These are phyloP conservation scores for Comarum palustre DNA, from an alignment of 306 rosid species.

Conservation along the genomic window DNA sequence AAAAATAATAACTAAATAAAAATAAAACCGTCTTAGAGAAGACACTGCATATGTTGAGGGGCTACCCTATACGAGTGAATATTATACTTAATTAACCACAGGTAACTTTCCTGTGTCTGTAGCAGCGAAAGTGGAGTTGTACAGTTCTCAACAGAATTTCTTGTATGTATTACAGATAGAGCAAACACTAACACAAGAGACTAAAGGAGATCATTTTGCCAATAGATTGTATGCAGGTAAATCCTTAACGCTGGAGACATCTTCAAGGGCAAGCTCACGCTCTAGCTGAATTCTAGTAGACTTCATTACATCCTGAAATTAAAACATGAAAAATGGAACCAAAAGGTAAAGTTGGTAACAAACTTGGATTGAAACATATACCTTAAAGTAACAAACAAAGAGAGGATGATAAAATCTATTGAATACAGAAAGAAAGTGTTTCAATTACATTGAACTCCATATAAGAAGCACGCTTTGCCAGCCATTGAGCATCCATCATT, in stretches of 20 bases:
- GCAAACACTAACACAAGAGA: not conserved
- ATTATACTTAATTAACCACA: not conserved
- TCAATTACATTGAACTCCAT: constrained; percentile 84
- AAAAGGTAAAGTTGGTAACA: not conserved
- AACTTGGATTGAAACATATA: not conserved
- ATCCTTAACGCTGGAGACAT: constrained; percentile 61
- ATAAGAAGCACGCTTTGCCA: constrained; percentile 83
- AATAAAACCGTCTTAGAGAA: not conserved
- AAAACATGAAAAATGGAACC: not conserved
- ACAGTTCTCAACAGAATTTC: not conserved
- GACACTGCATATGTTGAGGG: not conserved
- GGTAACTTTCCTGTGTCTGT: not conserved
- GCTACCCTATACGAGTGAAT: not conserved
- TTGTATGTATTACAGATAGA: not conserved
- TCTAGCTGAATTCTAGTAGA: constrained; percentile 78
- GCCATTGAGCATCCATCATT: constrained; percentile 99
- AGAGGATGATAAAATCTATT: not conserved
- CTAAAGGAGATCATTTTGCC: constrained; percentile 38
- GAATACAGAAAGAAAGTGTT: not conserved
- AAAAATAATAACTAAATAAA: too few species aligned
- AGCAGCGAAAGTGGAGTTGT: not conserved
- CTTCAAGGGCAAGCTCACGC: constrained; percentile 94
- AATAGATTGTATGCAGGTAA: constrained; percentile 80
- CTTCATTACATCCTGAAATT: constrained; percentile 71
- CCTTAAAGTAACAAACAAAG: not conserved